Conservation (phyloP, 2,329 filamentous ascomycete genomes). For the Lachnellula subtilissima region DNA sequence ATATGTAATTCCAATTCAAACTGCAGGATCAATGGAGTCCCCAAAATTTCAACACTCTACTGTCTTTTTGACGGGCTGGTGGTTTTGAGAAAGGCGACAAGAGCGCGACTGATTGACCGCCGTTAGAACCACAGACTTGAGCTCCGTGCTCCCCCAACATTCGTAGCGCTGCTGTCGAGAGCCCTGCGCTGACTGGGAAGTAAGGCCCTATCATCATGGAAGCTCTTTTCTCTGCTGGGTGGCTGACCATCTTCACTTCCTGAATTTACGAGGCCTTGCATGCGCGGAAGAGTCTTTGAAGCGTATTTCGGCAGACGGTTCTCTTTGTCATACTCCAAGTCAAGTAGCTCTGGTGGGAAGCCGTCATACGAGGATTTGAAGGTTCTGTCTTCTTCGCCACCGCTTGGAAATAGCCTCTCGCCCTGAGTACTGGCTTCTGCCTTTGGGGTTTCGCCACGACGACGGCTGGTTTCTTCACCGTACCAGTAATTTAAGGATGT, state of each 20-base stretch:
- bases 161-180: not conserved
- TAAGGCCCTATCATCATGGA: conserved; percentile 24
- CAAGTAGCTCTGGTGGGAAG: conserved; percentile 19
- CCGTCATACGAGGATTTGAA: conserved; percentile 11
- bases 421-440: not conserved
- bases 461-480: not conserved
- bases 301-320: conserved; percentile 10
- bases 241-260: conserved; percentile 1
- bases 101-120: not conserved
- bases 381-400: not conserved
- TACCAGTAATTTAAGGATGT: conserved; percentile 11
- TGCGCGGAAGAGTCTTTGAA: conserved; percentile 19
- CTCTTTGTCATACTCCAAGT: conserved; percentile 7
- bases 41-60: too few relatives aligned
- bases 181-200: conserved; percentile 24
- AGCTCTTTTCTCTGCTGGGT: conserved; percentile 15
- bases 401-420: not conserved
- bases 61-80: not conserved
- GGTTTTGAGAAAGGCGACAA: not conserved
- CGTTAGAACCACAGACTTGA: conserved; percentile 22
- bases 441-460: too few relatives aligned
- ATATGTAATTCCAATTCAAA: not conserved
- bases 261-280: not conserved
- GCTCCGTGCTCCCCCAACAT: conserved; percentile 11
- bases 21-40: too few relatives aligned